Evolutionary conservation across 108 stramenopile genomes (phyloP).

Genomic region (Stephanodiscus triporus): DNA sequence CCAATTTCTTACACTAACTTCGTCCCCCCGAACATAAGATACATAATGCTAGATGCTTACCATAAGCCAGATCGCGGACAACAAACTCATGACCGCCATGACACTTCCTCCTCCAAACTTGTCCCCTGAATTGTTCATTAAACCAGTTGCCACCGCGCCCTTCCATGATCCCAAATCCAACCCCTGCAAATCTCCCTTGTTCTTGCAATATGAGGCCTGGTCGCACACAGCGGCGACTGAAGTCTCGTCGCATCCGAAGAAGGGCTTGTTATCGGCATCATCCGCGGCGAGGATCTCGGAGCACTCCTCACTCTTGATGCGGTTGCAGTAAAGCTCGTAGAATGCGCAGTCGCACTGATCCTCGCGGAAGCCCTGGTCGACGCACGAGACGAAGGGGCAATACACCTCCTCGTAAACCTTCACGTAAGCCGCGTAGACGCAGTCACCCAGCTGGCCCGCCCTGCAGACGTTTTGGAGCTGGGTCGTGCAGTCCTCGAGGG

Average conservation of each 20-base stretch:
- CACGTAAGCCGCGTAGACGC: slow-evolving; percentile 44
- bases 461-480: slow-evolving; percentile 44
- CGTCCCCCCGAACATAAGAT: background rate
- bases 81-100: slow-evolving; percentile 4
- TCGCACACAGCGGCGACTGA: slow-evolving; percentile 39
- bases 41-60: background rate
- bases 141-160: slow-evolving; percentile 4
- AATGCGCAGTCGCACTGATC: slow-evolving; percentile 54
- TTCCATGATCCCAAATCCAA: slow-evolving; percentile 22
- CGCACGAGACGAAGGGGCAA: slow-evolving; percentile 40
- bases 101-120: background rate
- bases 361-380: slow-evolving; percentile 40
- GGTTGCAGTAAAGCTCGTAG: slow-evolving; percentile 42
- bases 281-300: slow-evolving; percentile 3
- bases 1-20: no score
- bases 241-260: slow-evolving; percentile 48
- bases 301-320: slow-evolving; percentile 24
- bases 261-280: slow-evolving; percentile 37
- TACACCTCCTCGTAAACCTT: slow-evolving; percentile 40
- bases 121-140: background rate
- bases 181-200: slow-evolving; percentile 40
- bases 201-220: slow-evolving; percentile 41
- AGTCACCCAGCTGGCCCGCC: slow-evolving; percentile 33
- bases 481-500: slow-evolving; percentile 38
- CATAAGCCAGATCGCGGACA: slow-evolving; percentile 11